Evolutionary conservation across 2,329 filamentous ascomycete species (phyloP).

Genomic region (Monilinia vaccinii-corymbosi): DNA sequence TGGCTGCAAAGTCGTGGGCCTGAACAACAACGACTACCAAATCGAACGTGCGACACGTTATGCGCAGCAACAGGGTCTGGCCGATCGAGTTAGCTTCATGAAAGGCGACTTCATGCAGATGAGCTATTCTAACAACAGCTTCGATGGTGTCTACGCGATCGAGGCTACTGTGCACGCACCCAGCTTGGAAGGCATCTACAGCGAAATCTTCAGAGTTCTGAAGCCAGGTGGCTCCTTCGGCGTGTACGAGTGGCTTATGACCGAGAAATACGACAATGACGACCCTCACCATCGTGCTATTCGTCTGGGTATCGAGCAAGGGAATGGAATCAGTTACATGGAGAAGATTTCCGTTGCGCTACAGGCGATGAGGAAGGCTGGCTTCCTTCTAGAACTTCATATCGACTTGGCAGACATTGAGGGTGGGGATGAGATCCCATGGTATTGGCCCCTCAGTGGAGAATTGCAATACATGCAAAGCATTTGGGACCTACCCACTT

Average conservation of each 20-base stretch:
- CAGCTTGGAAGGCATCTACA: slow-evolving; percentile 82
- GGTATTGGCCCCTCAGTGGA: slow-evolving; percentile 89
- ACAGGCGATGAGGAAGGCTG: slow-evolving; percentile 73
- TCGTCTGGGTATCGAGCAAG: slow-evolving; percentile 87
- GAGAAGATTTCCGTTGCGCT: slow-evolving; percentile 75
- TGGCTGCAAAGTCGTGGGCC: slow-evolving; percentile 74
- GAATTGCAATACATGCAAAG: slow-evolving; percentile 75
- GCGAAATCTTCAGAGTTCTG: slow-evolving; percentile 85
- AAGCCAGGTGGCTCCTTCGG: slow-evolving; percentile 94
- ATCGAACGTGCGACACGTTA: slow-evolving; percentile 87
- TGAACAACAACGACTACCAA: slow-evolving; percentile 99
- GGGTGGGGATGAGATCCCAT: slow-evolving; percentile 65
- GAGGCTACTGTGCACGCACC: slow-evolving; percentile 88
- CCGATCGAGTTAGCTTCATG: slow-evolving; percentile 71
- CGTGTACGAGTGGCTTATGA: slow-evolving; percentile 99
- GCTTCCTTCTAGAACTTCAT: slow-evolving; percentile 73
- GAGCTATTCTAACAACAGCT: slow-evolving; percentile 82
- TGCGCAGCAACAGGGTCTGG: slow-evolving; percentile 70
- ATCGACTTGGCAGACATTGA: slow-evolving; percentile 79
- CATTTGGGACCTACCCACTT: slow-evolving; percentile 70
- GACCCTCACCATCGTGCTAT: slow-evolving; percentile 82
- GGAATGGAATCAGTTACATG: slow-evolving; percentile 97
- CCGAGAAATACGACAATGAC: slow-evolving; percentile 82
- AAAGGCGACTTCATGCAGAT: slow-evolving; percentile 99
- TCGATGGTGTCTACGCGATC: slow-evolving; percentile 94